Evolutionary conservation across 768 basidiomycete genomes (phyloP).

Genomic region (Mycena filopes): DNA sequence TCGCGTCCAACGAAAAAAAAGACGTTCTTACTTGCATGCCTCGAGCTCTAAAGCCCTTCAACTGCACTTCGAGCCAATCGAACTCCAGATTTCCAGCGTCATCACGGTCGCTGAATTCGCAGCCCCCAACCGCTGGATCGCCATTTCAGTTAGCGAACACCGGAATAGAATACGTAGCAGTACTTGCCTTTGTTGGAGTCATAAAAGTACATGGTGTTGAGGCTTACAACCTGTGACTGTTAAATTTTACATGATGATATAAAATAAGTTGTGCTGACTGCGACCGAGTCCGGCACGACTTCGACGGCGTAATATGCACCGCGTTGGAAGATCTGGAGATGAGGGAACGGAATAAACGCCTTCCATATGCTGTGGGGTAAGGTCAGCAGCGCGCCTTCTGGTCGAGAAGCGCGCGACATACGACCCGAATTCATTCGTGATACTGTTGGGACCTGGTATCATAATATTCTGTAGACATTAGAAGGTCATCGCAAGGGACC

Average conservation of each 20-base stretch:
- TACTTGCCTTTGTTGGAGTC: slow-evolving; percentile 84
- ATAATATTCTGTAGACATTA: slow-evolving; percentile 66
- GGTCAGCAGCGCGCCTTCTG: slow-evolving; percentile 13
- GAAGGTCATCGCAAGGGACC: slow-evolving; percentile 25
- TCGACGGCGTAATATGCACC: slow-evolving; percentile 86
- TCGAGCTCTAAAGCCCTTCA: slow-evolving; percentile 71
- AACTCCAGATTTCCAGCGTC: slow-evolving; percentile 92
- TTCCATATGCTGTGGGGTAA: slow-evolving; percentile 77
- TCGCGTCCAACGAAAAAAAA: slow-evolving; percentile 1
- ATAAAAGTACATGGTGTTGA: slow-evolving; percentile 94
- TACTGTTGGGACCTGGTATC: slow-evolving; percentile 74
- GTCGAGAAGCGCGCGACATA: slow-evolving; percentile 46
- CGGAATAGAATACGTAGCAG: slow-evolving; percentile 1
- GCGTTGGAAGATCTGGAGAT: slow-evolving; percentile 83
- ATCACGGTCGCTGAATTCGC: slow-evolving; percentile 64
- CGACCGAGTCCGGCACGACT: slow-evolving; percentile 79
- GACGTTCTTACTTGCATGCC: slow-evolving; percentile 66
- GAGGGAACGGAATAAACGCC: slow-evolving; percentile 80
- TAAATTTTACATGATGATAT: too few relatives aligned
- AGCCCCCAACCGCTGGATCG: slow-evolving; percentile 78
- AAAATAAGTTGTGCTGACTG: too few relatives aligned
- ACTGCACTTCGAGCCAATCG: slow-evolving; percentile 91
- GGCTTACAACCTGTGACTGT: too few relatives aligned
- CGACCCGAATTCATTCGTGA: slow-evolving; percentile 76
- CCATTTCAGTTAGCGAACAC: slow-evolving; percentile 30